Conservation (phyloP, 805 yeast species). For the Candida caryicola region DNA sequence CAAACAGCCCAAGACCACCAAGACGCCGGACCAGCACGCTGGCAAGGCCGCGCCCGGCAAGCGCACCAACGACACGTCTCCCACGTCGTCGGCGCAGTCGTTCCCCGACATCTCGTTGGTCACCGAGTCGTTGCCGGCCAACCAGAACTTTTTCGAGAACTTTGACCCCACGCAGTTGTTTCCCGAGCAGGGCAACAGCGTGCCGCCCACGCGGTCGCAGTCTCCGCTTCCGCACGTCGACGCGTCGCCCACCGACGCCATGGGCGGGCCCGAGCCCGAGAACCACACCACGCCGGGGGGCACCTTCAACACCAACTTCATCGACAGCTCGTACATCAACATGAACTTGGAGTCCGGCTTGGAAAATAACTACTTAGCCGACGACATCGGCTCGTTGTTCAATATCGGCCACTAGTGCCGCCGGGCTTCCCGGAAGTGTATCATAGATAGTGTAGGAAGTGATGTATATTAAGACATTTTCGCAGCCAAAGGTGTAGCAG, state of each 20-base stretch:
- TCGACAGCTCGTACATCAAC: constrained; percentile 40
- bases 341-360: constrained; percentile 41
- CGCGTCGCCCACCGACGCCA: constrained; percentile 1
- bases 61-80: constrained; percentile 27
- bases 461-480: too few relatives aligned
- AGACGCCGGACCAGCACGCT: constrained; percentile 5
- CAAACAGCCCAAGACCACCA: constrained; percentile 17
- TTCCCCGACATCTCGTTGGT: constrained; percentile 56
- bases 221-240: constrained; percentile 22
- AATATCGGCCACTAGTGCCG: too few relatives aligned
- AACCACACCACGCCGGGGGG: constrained; percentile 24
- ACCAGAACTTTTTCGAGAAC: constrained; percentile 44
- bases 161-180: constrained; percentile 59
- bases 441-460: too few relatives aligned
- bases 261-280: constrained; percentile 4
- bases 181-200: constrained; percentile 38
- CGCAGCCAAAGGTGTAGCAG: too few relatives aligned
- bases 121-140: constrained; percentile 49
- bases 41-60: constrained; percentile 3
- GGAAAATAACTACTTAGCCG: constrained; percentile 21
- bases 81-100: constrained; percentile 33
- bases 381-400: constrained; percentile 29
- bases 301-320: constrained; percentile 33
- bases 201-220: constrained; percentile 37
- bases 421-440: too few relatives aligned